Base-by-base conservation (phyloP, 352 stramenopile species). In the Phytophthora pluvialis region DNA sequence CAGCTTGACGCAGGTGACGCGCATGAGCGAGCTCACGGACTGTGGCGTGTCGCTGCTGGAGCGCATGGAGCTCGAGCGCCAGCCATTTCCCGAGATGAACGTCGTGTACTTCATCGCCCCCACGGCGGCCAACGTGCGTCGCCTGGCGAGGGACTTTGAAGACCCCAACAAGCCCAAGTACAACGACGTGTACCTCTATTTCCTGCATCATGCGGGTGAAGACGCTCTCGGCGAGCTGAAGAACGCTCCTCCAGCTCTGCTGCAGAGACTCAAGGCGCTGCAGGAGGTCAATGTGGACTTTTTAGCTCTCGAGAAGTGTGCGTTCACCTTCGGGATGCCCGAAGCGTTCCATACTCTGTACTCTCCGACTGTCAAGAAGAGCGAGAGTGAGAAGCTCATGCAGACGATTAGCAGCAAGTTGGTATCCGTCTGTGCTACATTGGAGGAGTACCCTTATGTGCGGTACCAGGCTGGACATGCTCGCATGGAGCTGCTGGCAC, bases 1-100 rank as follows among this genome's bases (percentile, higher is more conserved):
- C 21, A 91, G 98, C 18, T 92, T 99, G 40, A 98, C 94, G 13
- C 94, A 93, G 12, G 93, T 95, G 6, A 88, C 99, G 40, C 93
- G 96, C 33, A 99, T 99, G 96, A 99, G 98, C 74, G 97, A 99
- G 60, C 88, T 99, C 46, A 99, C 98, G 81, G 96, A 99, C 78
- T 95, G 93, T 54, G 91, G 96, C 25, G 92, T 99, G 16, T 98
- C 95, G 4, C 89, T 99, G 53, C 91, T 99, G 12, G 97, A 99
- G 74, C 90, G 96, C 12, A 81, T 99, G 32, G 87, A 98, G 61
- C 97, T 98, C 63, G 93, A 92, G 55, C 81, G 96, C 1, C 97
- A 99, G 64, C 96, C 97, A 0, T 99, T 99, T 64, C 88, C 87
- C 2, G 95, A 99, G 75, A 98, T 98, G 91, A 97, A 94, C 45